Conservation (phyloP, 257 asterid species). For the Apocynum venetum region DNA sequence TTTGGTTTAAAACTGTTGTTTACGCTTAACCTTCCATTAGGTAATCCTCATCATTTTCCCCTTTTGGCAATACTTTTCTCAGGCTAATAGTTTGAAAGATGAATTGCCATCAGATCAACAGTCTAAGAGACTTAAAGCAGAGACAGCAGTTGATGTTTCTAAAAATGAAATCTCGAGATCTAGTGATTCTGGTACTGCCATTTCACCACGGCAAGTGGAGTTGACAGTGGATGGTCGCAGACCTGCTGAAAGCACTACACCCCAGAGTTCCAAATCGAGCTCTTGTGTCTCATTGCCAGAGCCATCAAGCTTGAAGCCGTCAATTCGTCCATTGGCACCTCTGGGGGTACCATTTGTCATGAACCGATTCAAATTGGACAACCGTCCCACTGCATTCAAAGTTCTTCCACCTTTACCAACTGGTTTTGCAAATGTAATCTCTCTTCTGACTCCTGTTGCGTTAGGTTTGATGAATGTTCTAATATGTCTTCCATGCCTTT, state of each 20-base stretch:
- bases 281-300: constrained; percentile 35
- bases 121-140: constrained; percentile 41
- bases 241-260: constrained; percentile 34
- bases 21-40: neutral
- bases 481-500: neutral
- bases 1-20: neutral
- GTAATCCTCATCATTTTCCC: neutral
- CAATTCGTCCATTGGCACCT: constrained; percentile 56
- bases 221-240: constrained; percentile 22
- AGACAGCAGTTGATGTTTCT: constrained; percentile 34
- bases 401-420: constrained; percentile 72
- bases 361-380: constrained; percentile 88
- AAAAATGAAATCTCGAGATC: constrained; percentile 42
- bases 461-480: neutral
- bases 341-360: constrained; percentile 46
- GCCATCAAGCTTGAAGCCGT: constrained; percentile 35
- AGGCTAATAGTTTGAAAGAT: constrained; percentile 65
- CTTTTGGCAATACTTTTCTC: constrained; percentile 22
- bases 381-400: constrained; percentile 86
- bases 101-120: constrained; percentile 40
- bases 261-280: constrained; percentile 34
- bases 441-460: constrained; percentile 6
- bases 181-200: constrained; percentile 18
- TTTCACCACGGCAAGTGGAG: constrained; percentile 38
- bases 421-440: constrained; percentile 69